Evolutionary conservation across 345 rosid species (phyloP).

Genomic region (Eucalyptus coolabah): DNA sequence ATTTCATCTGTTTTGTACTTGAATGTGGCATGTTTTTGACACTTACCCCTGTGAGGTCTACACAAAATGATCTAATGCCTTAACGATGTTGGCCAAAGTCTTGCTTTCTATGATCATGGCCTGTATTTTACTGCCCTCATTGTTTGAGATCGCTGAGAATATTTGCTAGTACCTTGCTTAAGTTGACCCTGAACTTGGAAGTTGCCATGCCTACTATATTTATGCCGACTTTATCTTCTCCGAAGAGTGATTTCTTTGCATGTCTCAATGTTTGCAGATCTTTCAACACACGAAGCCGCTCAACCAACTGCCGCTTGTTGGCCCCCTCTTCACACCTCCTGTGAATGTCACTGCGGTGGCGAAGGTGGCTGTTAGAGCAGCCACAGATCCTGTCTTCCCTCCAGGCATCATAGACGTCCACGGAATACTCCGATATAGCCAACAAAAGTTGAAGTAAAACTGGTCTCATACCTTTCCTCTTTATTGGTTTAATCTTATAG

Average conservation of each 20-base stretch:
- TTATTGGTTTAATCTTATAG: neutral
- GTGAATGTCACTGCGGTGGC: constrained; percentile 33
- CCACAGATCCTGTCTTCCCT: constrained; percentile 49
- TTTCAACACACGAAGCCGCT: constrained; percentile 43
- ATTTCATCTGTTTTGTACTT: neutral
- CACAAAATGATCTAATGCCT: neutral
- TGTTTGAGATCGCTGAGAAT: neutral
- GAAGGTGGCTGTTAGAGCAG: constrained; percentile 44
- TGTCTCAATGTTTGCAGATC: constrained; percentile 5
- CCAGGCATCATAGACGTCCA: constrained; percentile 39
- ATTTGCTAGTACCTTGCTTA: neutral
- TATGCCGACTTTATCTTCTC: neutral
- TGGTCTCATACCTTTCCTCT: neutral
- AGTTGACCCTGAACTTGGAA: neutral
- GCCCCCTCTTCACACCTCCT: constrained; percentile 47
- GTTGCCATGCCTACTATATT: neutral
- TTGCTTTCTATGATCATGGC: neutral
- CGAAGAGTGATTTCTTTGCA: neutral
- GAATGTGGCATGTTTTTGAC: neutral
- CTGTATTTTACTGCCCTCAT: neutral
- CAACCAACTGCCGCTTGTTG: constrained; percentile 38
- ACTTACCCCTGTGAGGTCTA: neutral
- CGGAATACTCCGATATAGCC: constrained; percentile 30
- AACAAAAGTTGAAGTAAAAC: constrained; percentile 10
- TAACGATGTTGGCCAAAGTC: neutral